Conservation (phyloP, 2,329 filamentous ascomycete genomes). For the Ceratocystis cacaofunesta region DNA sequence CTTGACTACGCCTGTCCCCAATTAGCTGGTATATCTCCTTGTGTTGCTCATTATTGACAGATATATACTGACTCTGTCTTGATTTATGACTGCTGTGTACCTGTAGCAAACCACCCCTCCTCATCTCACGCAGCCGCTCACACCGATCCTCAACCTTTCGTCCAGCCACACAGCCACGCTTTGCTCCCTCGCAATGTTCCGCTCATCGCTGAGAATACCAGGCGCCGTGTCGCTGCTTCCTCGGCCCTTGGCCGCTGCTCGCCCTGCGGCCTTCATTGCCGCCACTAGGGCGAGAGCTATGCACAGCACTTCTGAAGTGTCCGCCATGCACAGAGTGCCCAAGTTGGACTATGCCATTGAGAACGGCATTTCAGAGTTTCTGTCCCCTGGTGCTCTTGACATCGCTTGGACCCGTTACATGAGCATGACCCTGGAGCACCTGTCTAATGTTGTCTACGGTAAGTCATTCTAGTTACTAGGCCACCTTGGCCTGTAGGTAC, state of each 20-base stretch:
- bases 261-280: conserved; percentile 25
- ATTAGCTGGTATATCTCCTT: neutral
- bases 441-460: conserved; percentile 65
- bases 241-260: conserved; percentile 20
- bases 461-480: conserved; percentile 23
- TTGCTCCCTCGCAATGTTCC: conserved; percentile 30
- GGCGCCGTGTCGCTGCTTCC: conserved; percentile 25
- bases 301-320: conserved; percentile 30
- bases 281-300: conserved; percentile 30
- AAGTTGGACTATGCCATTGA: conserved; percentile 31
- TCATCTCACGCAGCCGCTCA: neutral
- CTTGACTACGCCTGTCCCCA: neutral
- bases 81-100: neutral
- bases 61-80: neutral
- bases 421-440: conserved; percentile 52
- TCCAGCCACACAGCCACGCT: neutral
- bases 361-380: conserved; percentile 50
- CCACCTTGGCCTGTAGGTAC: neutral
- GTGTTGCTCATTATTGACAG: neutral
- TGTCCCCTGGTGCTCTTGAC: conserved; percentile 54
- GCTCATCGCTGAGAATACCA: conserved; percentile 39
- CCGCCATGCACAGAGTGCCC: conserved; percentile 32
- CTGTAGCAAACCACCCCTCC: neutral
- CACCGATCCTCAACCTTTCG: neutral
- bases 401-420: conserved; percentile 78